Evolutionary conservation across 2,329 filamentous ascomycete genomes (phyloP).

Genomic region (Nigrograna mackinnonii): DNA sequence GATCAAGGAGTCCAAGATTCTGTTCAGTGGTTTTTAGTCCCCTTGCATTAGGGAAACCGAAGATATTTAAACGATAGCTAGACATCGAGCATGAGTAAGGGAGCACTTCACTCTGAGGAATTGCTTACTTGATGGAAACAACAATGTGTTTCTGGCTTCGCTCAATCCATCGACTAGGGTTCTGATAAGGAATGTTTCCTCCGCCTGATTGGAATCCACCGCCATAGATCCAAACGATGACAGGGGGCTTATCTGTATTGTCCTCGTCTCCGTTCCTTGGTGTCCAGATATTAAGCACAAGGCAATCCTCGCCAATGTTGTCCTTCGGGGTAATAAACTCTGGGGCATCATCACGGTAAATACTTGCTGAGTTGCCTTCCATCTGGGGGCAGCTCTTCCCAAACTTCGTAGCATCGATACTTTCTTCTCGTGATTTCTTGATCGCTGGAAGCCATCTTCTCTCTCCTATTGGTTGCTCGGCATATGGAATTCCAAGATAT

Average conservation of each 20-base stretch:
- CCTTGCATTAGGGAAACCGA: slow-evolving; percentile 43
- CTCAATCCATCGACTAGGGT: slow-evolving; percentile 29
- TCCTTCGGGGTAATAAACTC: slow-evolving; percentile 23
- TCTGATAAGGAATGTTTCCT: slow-evolving; percentile 43
- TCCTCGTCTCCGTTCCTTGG: slow-evolving; percentile 22
- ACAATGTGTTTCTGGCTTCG: slow-evolving; percentile 41
- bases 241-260: slow-evolving; percentile 34
- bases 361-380: slow-evolving; percentile 15
- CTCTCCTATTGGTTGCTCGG: slow-evolving; percentile 35
- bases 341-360: slow-evolving; percentile 27
- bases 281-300: slow-evolving; percentile 52
- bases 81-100: background rate
- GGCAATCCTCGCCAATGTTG: slow-evolving; percentile 48
- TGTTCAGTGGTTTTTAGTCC: slow-evolving; percentile 30
- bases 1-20: slow-evolving; percentile 46
- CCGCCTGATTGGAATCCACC: slow-evolving; percentile 51
- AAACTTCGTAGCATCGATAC: slow-evolving; percentile 30
- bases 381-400: slow-evolving; percentile 32
- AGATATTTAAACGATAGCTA: slow-evolving; percentile 42
- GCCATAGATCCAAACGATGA: slow-evolving; percentile 53
- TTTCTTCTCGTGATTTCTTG: slow-evolving; percentile 16
- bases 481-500: slow-evolving; percentile 43
- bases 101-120: background rate
- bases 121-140: slow-evolving; percentile 31
- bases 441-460: slow-evolving; percentile 37